Percentiles rank a stretch among this genome's conserved stretches.
Evolutionary conservation across 176 grass and related monocot genomes (phyloP).

Genomic region (Avena eriantha): DNA sequence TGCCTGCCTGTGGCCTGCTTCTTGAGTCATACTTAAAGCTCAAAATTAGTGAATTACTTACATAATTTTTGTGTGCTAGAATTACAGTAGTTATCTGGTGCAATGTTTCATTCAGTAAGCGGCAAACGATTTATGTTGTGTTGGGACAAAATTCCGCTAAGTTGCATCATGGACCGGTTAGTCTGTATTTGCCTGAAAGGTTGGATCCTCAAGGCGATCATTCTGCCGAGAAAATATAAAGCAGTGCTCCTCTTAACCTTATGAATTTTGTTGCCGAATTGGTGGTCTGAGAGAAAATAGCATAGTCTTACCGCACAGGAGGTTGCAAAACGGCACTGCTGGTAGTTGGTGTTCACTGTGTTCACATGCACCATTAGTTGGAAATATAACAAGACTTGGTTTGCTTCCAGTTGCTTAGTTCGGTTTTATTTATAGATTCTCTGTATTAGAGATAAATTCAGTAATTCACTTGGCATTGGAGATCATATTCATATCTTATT

Average conservation of each 20-base stretch:
- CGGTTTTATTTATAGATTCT: not conserved
- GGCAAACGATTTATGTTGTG: constrained; percentile 4
- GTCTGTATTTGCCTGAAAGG: constrained; percentile 17
- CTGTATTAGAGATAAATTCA: constrained; percentile 13
- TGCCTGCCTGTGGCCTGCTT: not conserved
- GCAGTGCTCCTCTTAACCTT: not conserved
- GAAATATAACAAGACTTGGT: constrained; percentile 9
- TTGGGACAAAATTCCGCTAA: not conserved
- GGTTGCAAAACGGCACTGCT: not conserved
- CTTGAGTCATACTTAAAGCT: constrained; percentile 24
- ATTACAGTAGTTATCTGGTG: not conserved
- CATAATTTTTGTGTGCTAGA: constrained; percentile 3
- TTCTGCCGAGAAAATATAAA: not conserved
- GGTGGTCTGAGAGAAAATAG: not conserved
- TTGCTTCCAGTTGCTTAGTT: not conserved
- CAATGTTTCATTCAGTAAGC: not conserved
- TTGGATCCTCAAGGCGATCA: constrained; percentile 15
- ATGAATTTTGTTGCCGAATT: not conserved
- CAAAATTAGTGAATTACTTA: constrained; percentile 20
- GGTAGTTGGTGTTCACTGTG: constrained; percentile 9
- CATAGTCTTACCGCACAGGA: constrained; percentile 1
- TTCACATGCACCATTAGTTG: not conserved
- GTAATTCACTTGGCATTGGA: not conserved
- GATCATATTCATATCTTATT: not conserved
- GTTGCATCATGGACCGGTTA: constrained; percentile 5